phyloP scores from a whole-genome alignment of 2,329 filamentous ascomycete genomes.

The Cadophora sp. region DNA sequence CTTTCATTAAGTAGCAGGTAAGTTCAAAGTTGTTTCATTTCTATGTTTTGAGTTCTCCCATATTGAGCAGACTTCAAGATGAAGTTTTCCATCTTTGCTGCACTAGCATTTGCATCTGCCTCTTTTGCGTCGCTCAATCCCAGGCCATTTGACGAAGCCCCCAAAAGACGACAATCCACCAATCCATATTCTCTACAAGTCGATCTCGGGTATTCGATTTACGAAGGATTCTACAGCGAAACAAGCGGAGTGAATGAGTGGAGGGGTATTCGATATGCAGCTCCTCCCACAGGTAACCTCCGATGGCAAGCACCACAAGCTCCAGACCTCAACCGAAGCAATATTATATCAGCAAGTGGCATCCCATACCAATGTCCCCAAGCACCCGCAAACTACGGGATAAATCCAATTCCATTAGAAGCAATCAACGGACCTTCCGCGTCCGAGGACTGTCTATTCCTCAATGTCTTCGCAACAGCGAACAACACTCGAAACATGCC shows the following conservation, averaged over 20 bases:
- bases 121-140: constrained; percentile 10
- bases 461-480: constrained; percentile 53
- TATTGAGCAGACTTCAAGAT: too few relatives aligned
- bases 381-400: constrained; percentile 2
- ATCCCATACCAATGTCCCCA: constrained; percentile 20
- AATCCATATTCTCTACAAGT: constrained; percentile 16
- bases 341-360: constrained; percentile 6
- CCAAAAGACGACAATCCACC: constrained; percentile 9
- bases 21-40: neutral
- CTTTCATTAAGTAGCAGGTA: neutral
- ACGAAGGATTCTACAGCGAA: constrained; percentile 22
- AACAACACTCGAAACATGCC: constrained; percentile 49
- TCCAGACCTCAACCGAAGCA: constrained; percentile 15
- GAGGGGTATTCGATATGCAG: constrained; percentile 27
- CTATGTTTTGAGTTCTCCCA: too few relatives aligned
- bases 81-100: neutral
- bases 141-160: constrained; percentile 15
- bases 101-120: neutral
- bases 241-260: constrained; percentile 14
- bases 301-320: constrained; percentile 29
- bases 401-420: neutral
- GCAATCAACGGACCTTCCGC: constrained; percentile 17
- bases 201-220: constrained; percentile 27
- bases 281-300: constrained; percentile 16
- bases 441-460: constrained; percentile 49